Conservation (phyloP, 1,284 basidiomycete genomes). For the Boletus holoroseus region DNA sequence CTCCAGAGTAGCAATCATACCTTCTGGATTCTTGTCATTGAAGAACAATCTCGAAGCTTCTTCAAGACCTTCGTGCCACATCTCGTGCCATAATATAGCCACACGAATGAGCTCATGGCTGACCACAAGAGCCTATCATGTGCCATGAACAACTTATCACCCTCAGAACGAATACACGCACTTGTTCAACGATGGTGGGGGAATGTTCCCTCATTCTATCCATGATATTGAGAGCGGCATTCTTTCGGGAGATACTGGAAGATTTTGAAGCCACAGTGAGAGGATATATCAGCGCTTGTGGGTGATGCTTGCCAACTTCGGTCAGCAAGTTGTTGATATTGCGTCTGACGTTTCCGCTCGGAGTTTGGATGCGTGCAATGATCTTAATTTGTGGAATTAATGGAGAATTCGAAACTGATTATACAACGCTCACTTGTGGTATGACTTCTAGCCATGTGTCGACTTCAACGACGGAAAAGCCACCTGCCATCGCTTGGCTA, state of each 20-base stretch:
- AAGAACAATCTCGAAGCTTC: constrained; percentile 97
- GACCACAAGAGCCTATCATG: constrained; percentile 75
- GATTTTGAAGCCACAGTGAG: constrained; percentile 98
- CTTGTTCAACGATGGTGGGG: constrained; percentile 84
- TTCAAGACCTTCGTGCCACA: constrained; percentile 98
- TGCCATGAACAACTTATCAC: constrained; percentile 2
- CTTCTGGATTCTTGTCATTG: constrained; percentile 97
- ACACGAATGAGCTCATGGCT: constrained; percentile 95
- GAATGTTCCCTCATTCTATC: constrained; percentile 93
- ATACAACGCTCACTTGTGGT: constrained; percentile 65
- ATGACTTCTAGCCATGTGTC: constrained; percentile 99
- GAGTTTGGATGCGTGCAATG: constrained; percentile 97
- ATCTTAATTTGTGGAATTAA: constrained; percentile 51
- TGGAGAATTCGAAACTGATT: neutral
- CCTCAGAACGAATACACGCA: constrained; percentile 26
- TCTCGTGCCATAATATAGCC: constrained; percentile 98
- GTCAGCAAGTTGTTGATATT: constrained; percentile 89
- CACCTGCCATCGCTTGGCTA: constrained; percentile 82
- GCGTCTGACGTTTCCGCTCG: constrained; percentile 79
- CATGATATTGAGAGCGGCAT: constrained; percentile 87
- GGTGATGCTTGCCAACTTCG: constrained; percentile 94
- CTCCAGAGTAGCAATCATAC: constrained; percentile 93
- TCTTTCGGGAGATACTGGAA: constrained; percentile 77
- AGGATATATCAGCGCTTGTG: constrained; percentile 96
- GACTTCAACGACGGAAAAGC: constrained; percentile 87